Evolutionary conservation across 257 asterid species (phyloP).

Genomic region (Solanum chiquidenum): DNA sequence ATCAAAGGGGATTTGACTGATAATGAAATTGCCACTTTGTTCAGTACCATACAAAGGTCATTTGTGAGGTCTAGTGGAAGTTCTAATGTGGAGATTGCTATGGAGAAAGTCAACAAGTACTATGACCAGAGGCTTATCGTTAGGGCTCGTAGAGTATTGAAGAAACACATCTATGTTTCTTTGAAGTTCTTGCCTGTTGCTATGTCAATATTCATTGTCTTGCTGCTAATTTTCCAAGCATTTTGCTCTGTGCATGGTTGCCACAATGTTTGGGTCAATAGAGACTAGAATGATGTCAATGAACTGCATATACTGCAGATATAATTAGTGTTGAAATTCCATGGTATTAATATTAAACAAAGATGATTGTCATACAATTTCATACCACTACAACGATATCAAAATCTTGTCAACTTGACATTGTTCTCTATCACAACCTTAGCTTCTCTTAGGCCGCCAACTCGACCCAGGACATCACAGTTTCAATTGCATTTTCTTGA

Average conservation of each 20-base stretch:
- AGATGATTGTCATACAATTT: not conserved
- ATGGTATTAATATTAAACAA: not conserved
- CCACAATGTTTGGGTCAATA: not conserved
- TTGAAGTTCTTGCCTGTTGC: constrained; percentile 15
- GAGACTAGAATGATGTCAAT: not conserved
- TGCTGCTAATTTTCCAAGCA: constrained; percentile 26
- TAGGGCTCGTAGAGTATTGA: constrained; percentile 10
- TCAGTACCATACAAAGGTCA: constrained; percentile 31
- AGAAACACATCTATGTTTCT: constrained; percentile 5
- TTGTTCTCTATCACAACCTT: constrained; percentile 31
- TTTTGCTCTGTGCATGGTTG: constrained; percentile 35
- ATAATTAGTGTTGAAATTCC: not conserved
- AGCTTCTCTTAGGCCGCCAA: constrained; percentile 42
- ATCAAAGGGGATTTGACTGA: constrained; percentile 16
- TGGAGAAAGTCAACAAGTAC: constrained; percentile 22
- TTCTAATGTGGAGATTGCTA: constrained; percentile 24
- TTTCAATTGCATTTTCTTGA: constrained; percentile 30
- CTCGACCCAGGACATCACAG: constrained; percentile 40
- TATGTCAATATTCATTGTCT: constrained; percentile 10
- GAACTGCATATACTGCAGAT: not conserved
- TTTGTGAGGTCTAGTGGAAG: not conserved
- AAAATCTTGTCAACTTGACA: constrained; percentile 10
- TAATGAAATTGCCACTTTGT: constrained; percentile 27
- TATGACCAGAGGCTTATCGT: constrained; percentile 13
- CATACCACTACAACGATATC: not conserved